Percentiles rank a stretch among this genome's conserved stretches.
Evolutionary conservation across 306 rosid genomes (phyloP).

Genomic region (Dryas alaskensis): DNA sequence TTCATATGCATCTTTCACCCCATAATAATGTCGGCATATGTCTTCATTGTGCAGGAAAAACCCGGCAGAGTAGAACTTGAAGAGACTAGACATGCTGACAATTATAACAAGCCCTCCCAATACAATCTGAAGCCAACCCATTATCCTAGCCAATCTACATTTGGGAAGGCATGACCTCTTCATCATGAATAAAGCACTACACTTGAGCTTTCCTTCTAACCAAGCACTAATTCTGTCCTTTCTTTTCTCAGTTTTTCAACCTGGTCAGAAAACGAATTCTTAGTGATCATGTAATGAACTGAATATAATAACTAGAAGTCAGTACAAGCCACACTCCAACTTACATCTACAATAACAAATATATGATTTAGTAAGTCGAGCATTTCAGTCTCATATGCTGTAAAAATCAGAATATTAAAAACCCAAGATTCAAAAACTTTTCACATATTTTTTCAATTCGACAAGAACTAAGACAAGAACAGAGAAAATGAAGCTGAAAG

Average conservation of each 20-base stretch:
- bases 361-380: not conserved
- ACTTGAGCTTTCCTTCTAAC: not conserved
- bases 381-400: not conserved
- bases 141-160: conserved; percentile 38
- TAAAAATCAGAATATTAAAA: not conserved
- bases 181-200: conserved; percentile 29
- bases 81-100: conserved; percentile 59
- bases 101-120: conserved; percentile 69
- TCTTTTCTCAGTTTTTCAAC: conserved; percentile 15
- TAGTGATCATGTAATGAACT: not conserved
- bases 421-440: no score
- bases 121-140: conserved; percentile 68
- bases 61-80: conserved; percentile 69
- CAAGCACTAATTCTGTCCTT: conserved; percentile 6
- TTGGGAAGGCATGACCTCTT: conserved; percentile 53
- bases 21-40: conserved; percentile 51
- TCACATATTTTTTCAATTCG: no score
- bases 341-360: not conserved
- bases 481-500: not conserved
- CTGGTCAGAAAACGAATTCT: conserved; percentile 12
- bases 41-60: conserved; percentile 64
- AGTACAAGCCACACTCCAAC: conserved; percentile 3
- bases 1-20: conserved; percentile 34
- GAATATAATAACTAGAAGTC: not conserved
- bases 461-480: no score